Base-by-base conservation (phyloP, 257 asterid genomes). In the Rauvolfia tetraphylla region DNA sequence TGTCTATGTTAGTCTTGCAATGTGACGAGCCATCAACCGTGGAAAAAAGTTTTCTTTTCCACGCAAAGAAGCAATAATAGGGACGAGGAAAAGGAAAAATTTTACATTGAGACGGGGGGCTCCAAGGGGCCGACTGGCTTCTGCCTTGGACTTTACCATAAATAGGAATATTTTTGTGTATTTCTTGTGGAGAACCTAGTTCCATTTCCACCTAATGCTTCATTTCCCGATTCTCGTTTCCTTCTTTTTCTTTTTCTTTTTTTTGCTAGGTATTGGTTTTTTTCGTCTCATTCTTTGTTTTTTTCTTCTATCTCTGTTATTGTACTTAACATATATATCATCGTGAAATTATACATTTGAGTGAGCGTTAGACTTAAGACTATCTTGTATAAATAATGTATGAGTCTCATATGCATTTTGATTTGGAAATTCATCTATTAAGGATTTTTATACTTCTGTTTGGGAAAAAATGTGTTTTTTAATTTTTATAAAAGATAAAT, bases 51-150 rank as follows among this genome's bases (percentile, higher is more conserved):
- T 59, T 49, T 75, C 73, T 78, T 78, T 80, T 46, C 72, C 80
- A 62, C 73, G 71, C 34, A 79, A 74, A 77, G 80, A 80, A 58
- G 80, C 82, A 87, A 87, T 87, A 82, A 85, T 89, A 74, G 80
- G 79, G 49, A 83, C 48, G 61, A 58, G 63, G 79, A 39, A 75
- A 69, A 49, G 9, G 13, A 46, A 46, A 9, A 69, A 11, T 61
- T 62, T 33, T 72, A 78, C 15, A 49, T 33, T 9, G 42, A 36
- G 38, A 59, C n/a, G 46, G 20, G 5, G 61, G n/a, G n/a, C n/a
- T 29, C 71, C 49, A 41, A 25, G 33, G 39, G 11, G 13, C 63
- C 56, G 48, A 78, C 69, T 72, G 61, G 69, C 2, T 68, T 61
- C 46, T 59, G 79, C 73, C 71, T 79, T 68, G 79, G 73, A 67